phyloP scores from a whole-genome alignment of 306 rosid genomes.

The Carpinus viminea region DNA sequence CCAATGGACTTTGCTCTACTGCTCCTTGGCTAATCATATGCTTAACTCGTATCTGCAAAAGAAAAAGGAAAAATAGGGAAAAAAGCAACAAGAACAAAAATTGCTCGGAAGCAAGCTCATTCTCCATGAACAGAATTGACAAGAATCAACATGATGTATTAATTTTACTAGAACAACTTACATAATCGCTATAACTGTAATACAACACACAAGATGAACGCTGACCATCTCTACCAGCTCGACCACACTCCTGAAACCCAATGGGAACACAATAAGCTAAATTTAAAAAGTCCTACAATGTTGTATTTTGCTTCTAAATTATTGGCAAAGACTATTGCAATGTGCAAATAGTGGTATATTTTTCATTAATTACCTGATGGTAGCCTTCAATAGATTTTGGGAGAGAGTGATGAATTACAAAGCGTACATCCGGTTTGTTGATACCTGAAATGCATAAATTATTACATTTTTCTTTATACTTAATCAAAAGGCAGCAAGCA shows the following conservation, averaged over 20 bases:
- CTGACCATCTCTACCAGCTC: slow-evolving; percentile 99
- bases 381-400: slow-evolving; percentile 98
- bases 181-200: slow-evolving; percentile 91
- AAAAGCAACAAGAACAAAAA: slow-evolving; percentile 14
- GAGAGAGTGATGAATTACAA: slow-evolving; percentile 95
- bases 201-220: slow-evolving; percentile 85
- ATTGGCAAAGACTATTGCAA: slow-evolving; percentile 2
- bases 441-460: slow-evolving; percentile 68
- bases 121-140: slow-evolving; percentile 13
- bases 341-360: neutral
- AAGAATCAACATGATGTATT: slow-evolving; percentile 19
- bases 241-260: slow-evolving; percentile 88
- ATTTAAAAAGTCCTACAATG: neutral
- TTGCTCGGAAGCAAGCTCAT: neutral
- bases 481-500: slow-evolving; percentile 31
- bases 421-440: slow-evolving; percentile 98
- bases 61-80: slow-evolving; percentile 24
- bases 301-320: slow-evolving; percentile 1
- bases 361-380: slow-evolving; percentile 69
- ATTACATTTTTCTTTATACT: slow-evolving; percentile 28
- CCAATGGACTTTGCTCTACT: slow-evolving; percentile 60
- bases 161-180: slow-evolving; percentile 39
- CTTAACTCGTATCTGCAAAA: slow-evolving; percentile 78
- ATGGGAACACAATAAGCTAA: slow-evolving; percentile 20
- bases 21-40: slow-evolving; percentile 86